A percentile compares a stretch with the other conserved stretches of the same genome.
These are phyloP conservation scores for Blastobotrys apis DNA, from an alignment of 1,139 yeast species.

Conservation along the genomic window DNA sequence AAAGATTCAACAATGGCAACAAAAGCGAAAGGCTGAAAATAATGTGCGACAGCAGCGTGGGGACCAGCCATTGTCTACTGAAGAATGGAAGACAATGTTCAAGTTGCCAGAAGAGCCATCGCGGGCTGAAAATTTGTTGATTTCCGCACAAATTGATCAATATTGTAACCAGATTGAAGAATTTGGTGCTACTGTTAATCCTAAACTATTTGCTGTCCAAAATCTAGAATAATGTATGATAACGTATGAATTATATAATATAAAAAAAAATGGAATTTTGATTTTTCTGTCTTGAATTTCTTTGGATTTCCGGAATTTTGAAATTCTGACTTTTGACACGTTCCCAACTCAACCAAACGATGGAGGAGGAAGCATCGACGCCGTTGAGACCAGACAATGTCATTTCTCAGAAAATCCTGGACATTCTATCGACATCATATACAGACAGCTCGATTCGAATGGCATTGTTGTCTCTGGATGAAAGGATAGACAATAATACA, in stretches of 20 bases:
- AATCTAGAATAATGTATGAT: no score
- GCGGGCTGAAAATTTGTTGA: constrained; percentile 66
- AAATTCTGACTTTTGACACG: background rate
- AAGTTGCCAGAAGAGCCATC: constrained; percentile 74
- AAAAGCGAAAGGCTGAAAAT: constrained; percentile 65
- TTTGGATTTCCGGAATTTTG: background rate
- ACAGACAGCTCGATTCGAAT: constrained; percentile 35
- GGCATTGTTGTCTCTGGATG: constrained; percentile 35
- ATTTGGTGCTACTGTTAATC: constrained; percentile 54
- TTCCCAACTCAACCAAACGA: background rate
- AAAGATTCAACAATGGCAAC: constrained; percentile 72
- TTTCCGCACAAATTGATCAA: constrained; percentile 64
- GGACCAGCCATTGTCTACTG: constrained; percentile 48
- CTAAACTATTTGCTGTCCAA: constrained; percentile 45
- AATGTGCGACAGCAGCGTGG: constrained; percentile 53
- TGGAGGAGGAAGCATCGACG: constrained; percentile 13
- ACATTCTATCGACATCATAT: constrained; percentile 36
- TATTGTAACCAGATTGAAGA: constrained; percentile 66
- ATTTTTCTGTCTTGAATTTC: constrained; percentile 2
- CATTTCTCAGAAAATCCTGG: constrained; percentile 31
- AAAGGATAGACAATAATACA: constrained; percentile 28
- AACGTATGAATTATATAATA: constrained; percentile 9
- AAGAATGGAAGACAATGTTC: constrained; percentile 66
- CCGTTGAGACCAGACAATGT: constrained; percentile 21
- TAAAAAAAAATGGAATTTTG: background rate